Base-by-base conservation (phyloP, 2,329 filamentous ascomycete genomes). In the Xylariaceae sp. region DNA sequence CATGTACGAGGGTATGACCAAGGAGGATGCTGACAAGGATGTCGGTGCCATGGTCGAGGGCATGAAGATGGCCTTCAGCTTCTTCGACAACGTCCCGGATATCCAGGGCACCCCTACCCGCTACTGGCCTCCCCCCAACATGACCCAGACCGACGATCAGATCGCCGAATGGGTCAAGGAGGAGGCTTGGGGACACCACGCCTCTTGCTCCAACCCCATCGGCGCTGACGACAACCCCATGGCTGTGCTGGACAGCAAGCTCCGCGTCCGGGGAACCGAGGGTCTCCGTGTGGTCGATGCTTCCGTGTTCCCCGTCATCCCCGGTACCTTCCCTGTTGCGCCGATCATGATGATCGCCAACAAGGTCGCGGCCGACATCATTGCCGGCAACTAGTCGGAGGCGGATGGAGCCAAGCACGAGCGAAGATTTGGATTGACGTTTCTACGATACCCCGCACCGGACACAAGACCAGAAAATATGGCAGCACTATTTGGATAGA, bases 21-120 rank as follows among this genome's bases (percentile, higher is more conserved):
- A 62, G 17, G 70, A 74, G 18, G 76, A 78, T 6, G 68, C 71
- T 3, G 66, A 66, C 0, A 68, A 72, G 31, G 74, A 81, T 42
- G 60, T 79, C 9, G 75, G 81, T 42, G 79, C 81, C 1, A 56
- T 83, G 12, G 69, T 72, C 31, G 82, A 87, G 59, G 79, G 74
- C 1, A 67, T 86, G 43, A 60, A 73, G 48, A 73, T 81, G 7
- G 70, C 75, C 0, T 75, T 81, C 4, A 65, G 73, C 7, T 73
- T 76, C 30, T 64, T 70, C 41, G 56, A 57, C 67, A 48, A 72
- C 66, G 58, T 75, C 70, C 27, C 68, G 66, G 54, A 69, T 58
- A 52, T 75, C 65, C 52, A 74, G 60, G 63, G 73, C 65, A 48
- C 65, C 5, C 48, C 61, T 17, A 45, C 58, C 33, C 39, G 53